Base-by-base conservation (phyloP, 371 early-diverging fungal genomes). In the Mortierella sp. region DNA sequence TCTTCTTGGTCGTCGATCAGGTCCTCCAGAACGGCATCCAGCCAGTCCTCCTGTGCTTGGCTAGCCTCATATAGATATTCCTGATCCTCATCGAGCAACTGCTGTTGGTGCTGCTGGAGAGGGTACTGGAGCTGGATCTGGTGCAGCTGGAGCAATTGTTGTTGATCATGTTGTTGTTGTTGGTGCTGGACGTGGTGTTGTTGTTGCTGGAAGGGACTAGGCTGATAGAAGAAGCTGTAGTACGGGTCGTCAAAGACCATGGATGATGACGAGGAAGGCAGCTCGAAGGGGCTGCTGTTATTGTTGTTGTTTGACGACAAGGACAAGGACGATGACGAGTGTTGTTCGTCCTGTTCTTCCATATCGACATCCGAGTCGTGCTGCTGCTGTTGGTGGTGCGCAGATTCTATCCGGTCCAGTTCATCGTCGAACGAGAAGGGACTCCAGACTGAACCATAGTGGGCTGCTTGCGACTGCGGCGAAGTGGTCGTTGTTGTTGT, bases 11-110 rank as follows among this genome's bases (percentile, higher is more conserved):
- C 85, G 24, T 83, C 83, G 76, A 84, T 84, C 76, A 84, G 53
- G 53, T 84, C 81, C 44, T 81, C 85, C 67, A 84, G 51, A 6
- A 84, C 81, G 13, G 85, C 80, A 70, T 84, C 85, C 26, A 84
- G 71, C 85, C 85, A 84, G 48, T 84, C 84, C 55, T 80, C 78
- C 51, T 84, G 85, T 2, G 85, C 85, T 46, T 78, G 81, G 46
- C 50, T 83, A 16, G 77, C 69, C 46, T 78, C 78, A 51, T 73
- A 77, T 59, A 72, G 73, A 73, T 78, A 76, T 70, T 74, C 77
- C 44, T 55, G 55, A 70, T 73, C 78, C 26, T 51, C 67, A 40
- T 69, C 73, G 34, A 54, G 72, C 34, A 61, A 51, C 9, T 43
- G 74, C 61, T 43, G 55, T 3, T 54, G 79, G 43, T 69, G 50